Evolutionary conservation across 495 filamentous ascomycete species (phyloP).

Genomic region (Friedmanniomyces endolithicus): DNA sequence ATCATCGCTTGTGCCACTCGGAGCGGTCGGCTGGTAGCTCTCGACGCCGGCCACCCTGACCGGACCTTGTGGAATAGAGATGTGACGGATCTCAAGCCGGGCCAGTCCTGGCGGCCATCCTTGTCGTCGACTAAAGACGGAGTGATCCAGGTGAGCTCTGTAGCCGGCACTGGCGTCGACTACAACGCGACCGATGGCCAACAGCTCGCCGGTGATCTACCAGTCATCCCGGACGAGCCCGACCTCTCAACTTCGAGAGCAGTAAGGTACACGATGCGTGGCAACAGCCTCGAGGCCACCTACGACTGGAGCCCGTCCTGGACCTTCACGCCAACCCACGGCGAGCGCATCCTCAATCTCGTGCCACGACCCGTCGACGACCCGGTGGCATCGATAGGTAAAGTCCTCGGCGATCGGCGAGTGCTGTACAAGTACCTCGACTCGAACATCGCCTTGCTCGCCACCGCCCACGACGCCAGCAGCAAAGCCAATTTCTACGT

Average conservation of each 20-base stretch:
- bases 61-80: conserved; percentile 54
- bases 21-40: conserved; percentile 62
- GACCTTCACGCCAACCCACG: conserved; percentile 57
- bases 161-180: neutral
- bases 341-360: conserved; percentile 54
- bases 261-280: conserved; percentile 23
- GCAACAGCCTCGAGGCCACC: conserved; percentile 23
- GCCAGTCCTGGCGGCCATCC: conserved; percentile 2
- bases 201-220: neutral
- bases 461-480: conserved; percentile 47
- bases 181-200: conserved; percentile 10
- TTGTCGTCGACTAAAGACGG: conserved; percentile 1
- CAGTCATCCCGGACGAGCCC: neutral
- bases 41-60: conserved; percentile 66
- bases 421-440: conserved; percentile 97
- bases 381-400: conserved; percentile 86
- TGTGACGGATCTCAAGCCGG: neutral
- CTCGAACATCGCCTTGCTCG: conserved; percentile 71
- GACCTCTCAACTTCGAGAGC: neutral
- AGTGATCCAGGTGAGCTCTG: neutral
- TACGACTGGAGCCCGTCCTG: conserved; percentile 35
- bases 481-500: conserved; percentile 59
- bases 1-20: conserved; percentile 68
- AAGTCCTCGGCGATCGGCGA: conserved; percentile 76
- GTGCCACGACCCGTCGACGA: conserved; percentile 62